Evolutionary conservation across 345 rosid species (phyloP).

Genomic region (Bruguiera sexangula): DNA sequence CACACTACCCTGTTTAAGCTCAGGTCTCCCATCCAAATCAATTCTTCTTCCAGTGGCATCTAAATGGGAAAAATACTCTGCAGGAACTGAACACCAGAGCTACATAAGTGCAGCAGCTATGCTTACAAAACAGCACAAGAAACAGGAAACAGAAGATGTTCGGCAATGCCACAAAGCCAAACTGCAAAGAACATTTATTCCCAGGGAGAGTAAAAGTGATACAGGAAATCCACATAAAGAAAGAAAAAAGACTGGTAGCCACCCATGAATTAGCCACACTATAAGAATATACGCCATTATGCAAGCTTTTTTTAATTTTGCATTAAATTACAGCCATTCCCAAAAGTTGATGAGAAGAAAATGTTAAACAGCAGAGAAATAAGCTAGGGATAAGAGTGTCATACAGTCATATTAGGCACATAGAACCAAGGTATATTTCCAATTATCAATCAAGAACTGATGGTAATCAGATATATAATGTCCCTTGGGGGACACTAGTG

Average conservation of each 20-base stretch:
- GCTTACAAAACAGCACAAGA: background rate
- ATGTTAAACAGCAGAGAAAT: too few relatives aligned
- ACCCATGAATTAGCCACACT: background rate
- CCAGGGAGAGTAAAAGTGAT: background rate
- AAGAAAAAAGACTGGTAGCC: background rate
- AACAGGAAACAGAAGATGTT: background rate
- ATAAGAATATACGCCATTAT: background rate
- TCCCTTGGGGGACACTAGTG: too few relatives aligned
- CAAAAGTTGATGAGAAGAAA: too few relatives aligned
- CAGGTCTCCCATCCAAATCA: slow-evolving; percentile 94
- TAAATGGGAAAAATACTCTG: slow-evolving; percentile 87
- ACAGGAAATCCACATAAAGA: background rate
- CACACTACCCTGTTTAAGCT: slow-evolving; percentile 87
- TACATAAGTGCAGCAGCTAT: slow-evolving; percentile 19
- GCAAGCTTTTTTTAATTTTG: background rate
- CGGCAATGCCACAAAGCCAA: background rate
- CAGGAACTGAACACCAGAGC: slow-evolving; percentile 60
- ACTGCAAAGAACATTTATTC: background rate
- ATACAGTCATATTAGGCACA: too few relatives aligned
- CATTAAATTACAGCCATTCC: too few relatives aligned
- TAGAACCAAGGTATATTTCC: too few relatives aligned
- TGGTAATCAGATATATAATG: too few relatives aligned
- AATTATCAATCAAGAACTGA: too few relatives aligned
- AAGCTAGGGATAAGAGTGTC: too few relatives aligned
- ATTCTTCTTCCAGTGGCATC: slow-evolving; percentile 89